Base-by-base conservation (phyloP, 176 grass and related monocot species). In the Leersia perrieri region DNA sequence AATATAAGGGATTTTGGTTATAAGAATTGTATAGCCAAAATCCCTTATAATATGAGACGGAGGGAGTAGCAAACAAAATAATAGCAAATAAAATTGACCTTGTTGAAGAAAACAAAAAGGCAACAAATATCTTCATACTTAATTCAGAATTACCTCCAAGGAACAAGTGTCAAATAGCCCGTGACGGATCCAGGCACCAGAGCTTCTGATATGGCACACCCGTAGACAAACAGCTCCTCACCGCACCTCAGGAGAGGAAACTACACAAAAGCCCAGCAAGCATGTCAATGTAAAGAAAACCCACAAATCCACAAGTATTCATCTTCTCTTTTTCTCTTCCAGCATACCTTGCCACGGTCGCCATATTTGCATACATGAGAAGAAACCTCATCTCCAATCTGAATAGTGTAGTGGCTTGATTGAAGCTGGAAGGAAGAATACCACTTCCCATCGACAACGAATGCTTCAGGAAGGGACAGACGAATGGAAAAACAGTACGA, bases 141-240 rank as follows among this genome's bases (percentile, higher is more conserved):
- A 23, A 58, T 76, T 38, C 25, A 25, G 22, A 11, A 79, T 67
- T 91, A 91, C 89, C 89, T 91, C 75, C 84, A 85, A 81, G 89
- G 85, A 81, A 88, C 80, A 80, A 91, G 84, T 42, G 85, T 82
- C 72, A 91, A 91, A 27, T 81, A 88, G 30, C 89, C 89, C 31
- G 81, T 75, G 0, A 91, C 67, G 28, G 89, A 91, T 84, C 89
- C 89, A 76, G 85, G 75, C 27, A 44, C 65, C 63, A 49, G 64
- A 28, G 75, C 49, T 16, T 81, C 14, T 1, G 70, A 60, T 22
- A 44, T 60, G 62, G 75, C 83, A 80, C 89, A 87, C 25, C 84
- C 75, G 29, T 87, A 91, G 31, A 91, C 85, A 81, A 84, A 91
- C 81, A 87, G 76, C 69, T 84, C 80, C 70, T 36, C 35, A 28